These are phyloP conservation scores for Aspergillus sclerotioniger DNA, from an alignment of 495 filamentous ascomycete genomes.

Conservation along the genomic window DNA sequence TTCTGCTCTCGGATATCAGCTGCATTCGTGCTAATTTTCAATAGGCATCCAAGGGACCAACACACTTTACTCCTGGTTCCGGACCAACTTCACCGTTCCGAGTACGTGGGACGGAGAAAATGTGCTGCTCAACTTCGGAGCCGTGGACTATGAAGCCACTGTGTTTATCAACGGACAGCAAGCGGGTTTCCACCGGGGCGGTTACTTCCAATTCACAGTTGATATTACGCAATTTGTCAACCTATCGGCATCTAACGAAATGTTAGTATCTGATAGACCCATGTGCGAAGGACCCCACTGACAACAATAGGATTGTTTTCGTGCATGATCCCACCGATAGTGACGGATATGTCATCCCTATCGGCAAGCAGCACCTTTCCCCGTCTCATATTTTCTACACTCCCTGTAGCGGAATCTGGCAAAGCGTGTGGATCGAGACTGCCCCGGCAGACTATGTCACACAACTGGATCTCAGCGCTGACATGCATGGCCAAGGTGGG, in stretches of 20 bases:
- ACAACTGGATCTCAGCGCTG: constrained; percentile 52
- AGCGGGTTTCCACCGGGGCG: constrained; percentile 55
- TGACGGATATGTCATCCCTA: constrained; percentile 52
- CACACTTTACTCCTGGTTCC: constrained; percentile 58
- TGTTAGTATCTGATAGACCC: constrained; percentile 40
- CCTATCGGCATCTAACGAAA: constrained; percentile 44
- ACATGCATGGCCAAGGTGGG: constrained; percentile 59
- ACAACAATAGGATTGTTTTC: constrained; percentile 50
- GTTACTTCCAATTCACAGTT: constrained; percentile 60
- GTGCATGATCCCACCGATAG: constrained; percentile 65
- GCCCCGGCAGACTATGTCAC: constrained; percentile 55
- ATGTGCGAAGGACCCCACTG: not conserved
- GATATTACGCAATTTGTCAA: constrained; percentile 55
- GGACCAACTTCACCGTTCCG: constrained; percentile 55
- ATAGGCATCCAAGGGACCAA: constrained; percentile 51
- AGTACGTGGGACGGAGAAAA: constrained; percentile 40
- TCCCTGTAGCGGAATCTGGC: constrained; percentile 69
- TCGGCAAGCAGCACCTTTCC: constrained; percentile 60
- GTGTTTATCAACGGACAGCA: constrained; percentile 61
- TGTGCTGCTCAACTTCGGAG: constrained; percentile 64
- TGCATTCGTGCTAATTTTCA: not conserved
- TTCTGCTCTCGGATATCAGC: not conserved
- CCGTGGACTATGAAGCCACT: constrained; percentile 65
- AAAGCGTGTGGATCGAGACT: constrained; percentile 65
- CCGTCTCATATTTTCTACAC: constrained; percentile 68